Evolutionary conservation across 1,284 basidiomycete species (phyloP), one percentile per base, ranked within the genome.

Genomic region (Leccinum huronense): DNA sequence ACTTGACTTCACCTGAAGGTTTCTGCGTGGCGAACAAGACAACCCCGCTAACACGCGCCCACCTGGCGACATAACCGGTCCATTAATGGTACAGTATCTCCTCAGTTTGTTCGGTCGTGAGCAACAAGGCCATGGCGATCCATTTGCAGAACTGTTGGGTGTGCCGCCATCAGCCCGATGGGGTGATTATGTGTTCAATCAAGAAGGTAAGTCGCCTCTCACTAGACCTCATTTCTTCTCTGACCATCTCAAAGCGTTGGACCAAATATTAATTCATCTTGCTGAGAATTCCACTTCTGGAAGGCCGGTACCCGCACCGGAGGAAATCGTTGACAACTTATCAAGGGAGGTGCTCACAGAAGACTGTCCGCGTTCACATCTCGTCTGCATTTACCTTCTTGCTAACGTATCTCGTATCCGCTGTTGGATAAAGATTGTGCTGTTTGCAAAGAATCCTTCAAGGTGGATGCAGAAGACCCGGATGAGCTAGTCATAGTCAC

Each of bases 101-200:
- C 79, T 90, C 74, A 78, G 86, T 1, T 74, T 91, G 66, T 77
- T 91, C 38, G 83, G 83, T 59, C 75, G 73, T 5, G 64, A 78
- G 73, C 67, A 79, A n/a, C 64, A 65, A 19, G 75, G 69, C 9
- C 71, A 72, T 23, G 70, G 77, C 31, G 81, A 83, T 68, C 80
- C 81, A 5, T 72, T 83, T 58, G 63, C 76, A 31, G 80, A 80
- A 30, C 57, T 83, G 63, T 23, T 74, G 64, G 66, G 72, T 54
- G 40, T 75, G 73, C 74, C 73, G 73, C 68, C 72, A 63, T 75
- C 72, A 63, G 74, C 79, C 4, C 77, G 84, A 69, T 85, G 86
- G 86, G 91, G 91, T 9, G 91, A 93, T 72, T 93, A 93, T 78
- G 90, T 90, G 10, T 89, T 92, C 71, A 90, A 86, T 67, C 90